Evolutionary conservation across 2,329 filamentous ascomycete species (phyloP), one percentile per base, ranked within the genome.

Genomic region (Alternaria sp.): DNA sequence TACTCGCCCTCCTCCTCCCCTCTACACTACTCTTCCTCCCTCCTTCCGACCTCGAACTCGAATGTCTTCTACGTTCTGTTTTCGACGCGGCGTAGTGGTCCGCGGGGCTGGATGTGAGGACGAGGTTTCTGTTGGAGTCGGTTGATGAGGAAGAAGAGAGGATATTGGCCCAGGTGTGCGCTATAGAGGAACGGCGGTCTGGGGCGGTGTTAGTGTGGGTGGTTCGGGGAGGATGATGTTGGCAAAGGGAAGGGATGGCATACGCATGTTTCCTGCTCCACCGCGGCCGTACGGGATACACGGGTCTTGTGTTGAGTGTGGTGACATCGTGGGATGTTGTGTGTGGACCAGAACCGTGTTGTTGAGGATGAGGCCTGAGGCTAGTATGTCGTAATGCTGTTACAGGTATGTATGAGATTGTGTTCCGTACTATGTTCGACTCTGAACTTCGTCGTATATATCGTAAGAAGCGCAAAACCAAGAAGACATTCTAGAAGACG

Each of bases 191-290:
- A 32, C 60, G 58, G n/a, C 65, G 58, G n/a, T 62, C 65, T 67
- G 28, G 28, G 15, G 30, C 19, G 11, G 28, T 13, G 28, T 30
- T 30, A 30, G 28, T 30, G 4, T 30, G 32, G 23, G n/a, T 36
- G 12, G 30, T 21, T 21, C 21, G 21, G 21, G 23, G 13, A 28
- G 43, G 15, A 7, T 28, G 32, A 11, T 2, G 23, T 15, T 5
- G 26, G 26, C 26, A 28, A 28, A 6, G 26, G 15, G 9, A 36
- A 36, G 53, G 25, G 28, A 7, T 36, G 13, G 36, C 53, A 9
- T 60, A 65, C 65, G 65, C 61, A 67, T 67, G 21, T 67, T 67
- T 21, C 65, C 65, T 13, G 65, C 65, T 50, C 65, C 65, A 4
- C 65, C 65, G 7, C 65, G 65, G 10, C 65, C 65, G 17, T 67